phyloP scores from a whole-genome alignment of 2,329 filamentous ascomycete genomes.

The Hirsutella rhossiliensis region DNA sequence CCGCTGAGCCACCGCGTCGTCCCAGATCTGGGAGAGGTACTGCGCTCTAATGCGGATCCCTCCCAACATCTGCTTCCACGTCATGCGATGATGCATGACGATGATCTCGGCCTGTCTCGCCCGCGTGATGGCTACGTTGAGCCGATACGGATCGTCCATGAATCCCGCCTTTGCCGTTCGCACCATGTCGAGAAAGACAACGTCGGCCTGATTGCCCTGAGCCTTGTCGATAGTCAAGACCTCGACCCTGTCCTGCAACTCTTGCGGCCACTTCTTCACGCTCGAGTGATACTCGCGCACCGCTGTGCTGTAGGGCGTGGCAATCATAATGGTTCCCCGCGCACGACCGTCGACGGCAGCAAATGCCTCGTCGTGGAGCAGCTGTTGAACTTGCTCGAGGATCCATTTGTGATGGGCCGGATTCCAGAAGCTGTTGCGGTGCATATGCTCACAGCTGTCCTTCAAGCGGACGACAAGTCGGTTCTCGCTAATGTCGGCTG shows the following conservation, averaged over 20 bases:
- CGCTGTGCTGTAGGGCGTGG: conserved; percentile 29
- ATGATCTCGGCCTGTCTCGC: conserved; percentile 32
- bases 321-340: conserved; percentile 26
- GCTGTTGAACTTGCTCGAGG: conserved; percentile 15
- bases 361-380: conserved; percentile 21
- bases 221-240: conserved; percentile 32
- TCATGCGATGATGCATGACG: conserved; percentile 29
- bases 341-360: conserved; percentile 13
- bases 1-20: conserved; percentile 11
- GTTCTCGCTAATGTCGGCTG: conserved; percentile 16
- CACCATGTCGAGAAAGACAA: conserved; percentile 35
- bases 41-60: conserved; percentile 7
- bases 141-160: conserved; percentile 29
- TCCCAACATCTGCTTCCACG: conserved; percentile 3
- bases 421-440: conserved; percentile 28
- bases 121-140: conserved; percentile 34
- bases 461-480: conserved; percentile 22
- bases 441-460: conserved; percentile 12
- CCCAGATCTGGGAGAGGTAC: conserved; percentile 18
- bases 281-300: conserved; percentile 20
- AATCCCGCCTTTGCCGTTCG: conserved; percentile 24
- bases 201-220: conserved; percentile 34
- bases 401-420: conserved; percentile 24
- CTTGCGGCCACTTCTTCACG: conserved; percentile 13
- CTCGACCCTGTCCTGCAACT: conserved; percentile 19